Conservation (phyloP, 1,284 basidiomycete genomes). For the Ganoderma lucidum region DNA sequence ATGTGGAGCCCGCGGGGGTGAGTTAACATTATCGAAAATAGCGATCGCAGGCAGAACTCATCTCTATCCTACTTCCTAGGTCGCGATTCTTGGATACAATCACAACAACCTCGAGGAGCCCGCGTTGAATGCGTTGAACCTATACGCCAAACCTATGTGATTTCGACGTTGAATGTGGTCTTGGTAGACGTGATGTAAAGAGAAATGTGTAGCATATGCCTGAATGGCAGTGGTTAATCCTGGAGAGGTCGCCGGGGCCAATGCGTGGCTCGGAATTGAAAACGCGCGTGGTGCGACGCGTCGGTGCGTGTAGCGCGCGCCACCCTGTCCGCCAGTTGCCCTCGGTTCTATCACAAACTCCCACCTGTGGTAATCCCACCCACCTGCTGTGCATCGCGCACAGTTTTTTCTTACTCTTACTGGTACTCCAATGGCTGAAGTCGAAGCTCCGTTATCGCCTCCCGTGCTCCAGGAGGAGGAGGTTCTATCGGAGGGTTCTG, state of each 20-base stretch:
- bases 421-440: conserved; percentile 54
- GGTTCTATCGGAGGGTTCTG: conserved; percentile 36
- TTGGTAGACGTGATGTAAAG: background rate
- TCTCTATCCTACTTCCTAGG: conserved; percentile 45
- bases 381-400: conserved; percentile 34
- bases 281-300: conserved; percentile 32
- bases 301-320: conserved; percentile 31
- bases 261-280: conserved; percentile 15
- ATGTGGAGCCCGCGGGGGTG: conserved; percentile 83
- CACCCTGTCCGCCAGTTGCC: conserved; percentile 34
- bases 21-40: conserved; percentile 36
- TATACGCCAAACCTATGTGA: conserved; percentile 54
- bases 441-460: conserved; percentile 45
- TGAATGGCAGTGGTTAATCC: background rate
- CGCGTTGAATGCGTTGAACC: conserved; percentile 74
- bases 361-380: conserved; percentile 36
- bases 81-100: conserved; percentile 78
- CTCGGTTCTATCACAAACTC: conserved; percentile 32
- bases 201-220: background rate
- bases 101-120: conserved; percentile 82
- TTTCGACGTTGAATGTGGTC: background rate
- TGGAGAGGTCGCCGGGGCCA: background rate
- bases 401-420: conserved; percentile 36
- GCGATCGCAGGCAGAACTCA: conserved; percentile 1
- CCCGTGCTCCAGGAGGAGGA: conserved; percentile 37